phyloP scores from a whole-genome alignment of 2,329 filamentous ascomycete species.

The Fulvia fulva region DNA sequence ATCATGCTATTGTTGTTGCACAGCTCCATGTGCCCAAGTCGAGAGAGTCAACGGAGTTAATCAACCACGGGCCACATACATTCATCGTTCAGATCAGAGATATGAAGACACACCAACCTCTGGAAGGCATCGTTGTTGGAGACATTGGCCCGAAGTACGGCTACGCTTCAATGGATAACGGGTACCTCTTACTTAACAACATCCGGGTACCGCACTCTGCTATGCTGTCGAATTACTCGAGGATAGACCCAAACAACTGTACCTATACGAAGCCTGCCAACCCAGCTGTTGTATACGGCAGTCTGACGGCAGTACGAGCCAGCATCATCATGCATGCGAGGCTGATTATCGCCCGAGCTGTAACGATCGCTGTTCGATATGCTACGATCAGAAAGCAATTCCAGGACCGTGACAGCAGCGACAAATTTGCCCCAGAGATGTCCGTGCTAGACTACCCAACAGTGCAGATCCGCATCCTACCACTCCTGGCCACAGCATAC shows the following conservation, averaged over 20 bases:
- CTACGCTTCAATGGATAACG: constrained; percentile 51
- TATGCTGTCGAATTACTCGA: constrained; percentile 48
- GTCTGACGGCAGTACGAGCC: constrained; percentile 47
- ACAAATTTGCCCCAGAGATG: constrained; percentile 37
- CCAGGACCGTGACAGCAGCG: constrained; percentile 44
- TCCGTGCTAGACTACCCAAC: constrained; percentile 53
- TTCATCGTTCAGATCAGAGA: constrained; percentile 53
- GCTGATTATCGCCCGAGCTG: constrained; percentile 50
- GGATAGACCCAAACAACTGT: constrained; percentile 45
- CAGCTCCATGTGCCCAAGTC: constrained; percentile 46
- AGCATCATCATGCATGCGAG: constrained; percentile 50
- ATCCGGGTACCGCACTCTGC: constrained; percentile 46
- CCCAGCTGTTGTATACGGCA: constrained; percentile 49
- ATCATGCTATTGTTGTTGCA: constrained; percentile 53
- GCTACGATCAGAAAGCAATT: constrained; percentile 49
- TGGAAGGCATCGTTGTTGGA: constrained; percentile 49
- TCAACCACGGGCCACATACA: constrained; percentile 49
- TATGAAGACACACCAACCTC: constrained; percentile 45
- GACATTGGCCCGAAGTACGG: constrained; percentile 56
- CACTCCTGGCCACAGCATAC: constrained; percentile 52
- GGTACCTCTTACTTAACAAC: constrained; percentile 52
- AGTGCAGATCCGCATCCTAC: constrained; percentile 51
- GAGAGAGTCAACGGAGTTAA: constrained; percentile 30
- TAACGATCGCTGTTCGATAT: constrained; percentile 52
- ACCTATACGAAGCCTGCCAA: constrained; percentile 45